Conservation (phyloP, 2,329 filamentous ascomycete species). For the Monosporascus ibericus region DNA sequence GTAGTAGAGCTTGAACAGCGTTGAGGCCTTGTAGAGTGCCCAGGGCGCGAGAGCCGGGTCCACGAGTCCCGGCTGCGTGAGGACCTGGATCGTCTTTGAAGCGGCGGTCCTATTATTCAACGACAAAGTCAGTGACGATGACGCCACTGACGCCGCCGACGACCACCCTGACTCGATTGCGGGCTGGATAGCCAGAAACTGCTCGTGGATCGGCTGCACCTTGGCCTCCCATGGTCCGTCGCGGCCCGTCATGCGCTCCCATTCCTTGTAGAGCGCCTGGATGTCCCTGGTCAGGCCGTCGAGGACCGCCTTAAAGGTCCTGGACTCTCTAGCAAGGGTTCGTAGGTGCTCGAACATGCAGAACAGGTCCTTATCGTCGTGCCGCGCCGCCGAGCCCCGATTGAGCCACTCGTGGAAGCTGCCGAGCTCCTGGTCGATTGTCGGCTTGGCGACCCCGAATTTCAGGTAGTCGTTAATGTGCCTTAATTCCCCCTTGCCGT, state of each 20-base stretch:
- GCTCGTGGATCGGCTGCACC: slow-evolving; percentile 31
- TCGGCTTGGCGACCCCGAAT: slow-evolving; percentile 42
- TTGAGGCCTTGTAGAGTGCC: slow-evolving; percentile 46
- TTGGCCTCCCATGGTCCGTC: slow-evolving; percentile 13
- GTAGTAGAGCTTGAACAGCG: slow-evolving; percentile 36
- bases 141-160: too few relatives aligned
- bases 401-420: slow-evolving; percentile 25
- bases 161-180: slow-evolving; percentile 5
- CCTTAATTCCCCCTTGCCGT: slow-evolving; percentile 13
- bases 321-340: slow-evolving; percentile 15
- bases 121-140: too few relatives aligned
- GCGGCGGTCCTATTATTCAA: slow-evolving; percentile 3
- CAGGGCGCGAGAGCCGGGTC: slow-evolving; percentile 32
- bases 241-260: slow-evolving; percentile 19
- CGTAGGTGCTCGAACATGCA: slow-evolving; percentile 28
- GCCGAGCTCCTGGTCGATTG: slow-evolving; percentile 31
- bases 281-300: slow-evolving; percentile 29
- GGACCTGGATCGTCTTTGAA: slow-evolving; percentile 21
- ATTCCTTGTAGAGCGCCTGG: slow-evolving; percentile 20
- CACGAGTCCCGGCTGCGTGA: slow-evolving; percentile 22
- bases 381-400: slow-evolving; percentile 2
- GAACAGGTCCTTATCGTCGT: slow-evolving; percentile 20
- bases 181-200: slow-evolving; percentile 38
- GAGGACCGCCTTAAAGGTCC: slow-evolving; percentile 26
- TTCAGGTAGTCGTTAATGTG: slow-evolving; percentile 61